Evolutionary conservation across 805 yeast genomes (phyloP), one percentile per base, ranked within the genome.

Genomic region (Lipomyces oligophaga): DNA sequence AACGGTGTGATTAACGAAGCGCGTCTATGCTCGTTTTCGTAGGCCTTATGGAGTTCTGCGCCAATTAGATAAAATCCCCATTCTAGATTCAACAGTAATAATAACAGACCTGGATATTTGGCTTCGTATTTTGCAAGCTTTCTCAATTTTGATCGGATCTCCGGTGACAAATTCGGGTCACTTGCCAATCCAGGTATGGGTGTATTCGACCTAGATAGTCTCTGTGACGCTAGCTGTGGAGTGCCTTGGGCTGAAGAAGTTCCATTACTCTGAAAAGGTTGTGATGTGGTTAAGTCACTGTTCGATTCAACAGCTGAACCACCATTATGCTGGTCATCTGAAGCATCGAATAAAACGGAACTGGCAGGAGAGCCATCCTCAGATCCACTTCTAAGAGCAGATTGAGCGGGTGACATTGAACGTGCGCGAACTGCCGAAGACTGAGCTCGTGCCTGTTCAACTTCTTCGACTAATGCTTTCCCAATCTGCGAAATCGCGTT

Each of bases 81-180:
- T 8, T 10, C 30, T 26, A 10, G 30, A 8, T n/a, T 26, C 11
- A 20, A 8, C 22, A 7, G 32, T 19, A 11, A 28, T n/a, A 19
- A 38, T 38, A 2, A 31, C 58, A 26, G 42, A 58, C 79, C 68
- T 0, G 98, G 98, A 62, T 93, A 90, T 63, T 87, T 88, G 41
- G 83, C 83, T 63, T 90, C 97, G 64, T 89, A 90, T 63, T 87
- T 88, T 46, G 75, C 78, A 60, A 84, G 85, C 67, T 86, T 89
- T 45, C 75, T 74, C 64, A 88, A 65, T 59, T 81, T 83, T 4
- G 79, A 24, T 26, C 27, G 37, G 38, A 33, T 20, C 33, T 43
- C 47, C 7, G 47, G 33, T 2, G 42, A 22, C 16, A 42, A 24
- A 13, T 30, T 31, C n/a, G 26, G 38, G 4, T 41, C 44, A 7